A percentile compares a stretch with the other conserved stretches of the same genome.
Conservation (phyloP, 441 rosid genomes). For the Adansonia madagascariensis region DNA sequence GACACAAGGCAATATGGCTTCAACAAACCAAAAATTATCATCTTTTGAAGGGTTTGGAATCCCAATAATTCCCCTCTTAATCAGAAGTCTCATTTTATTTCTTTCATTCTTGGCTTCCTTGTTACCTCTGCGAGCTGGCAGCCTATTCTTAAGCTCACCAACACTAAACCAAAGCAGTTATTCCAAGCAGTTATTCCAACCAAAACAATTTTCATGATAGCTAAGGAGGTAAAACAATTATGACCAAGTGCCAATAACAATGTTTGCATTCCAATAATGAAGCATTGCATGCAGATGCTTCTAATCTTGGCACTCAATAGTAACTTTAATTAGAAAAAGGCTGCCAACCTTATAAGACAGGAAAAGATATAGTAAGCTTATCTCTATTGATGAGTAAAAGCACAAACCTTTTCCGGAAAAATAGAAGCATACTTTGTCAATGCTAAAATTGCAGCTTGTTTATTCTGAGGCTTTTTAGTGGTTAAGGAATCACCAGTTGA, state of each 20-base stretch:
- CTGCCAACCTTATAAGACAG: conserved; percentile 19
- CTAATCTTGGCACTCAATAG: neutral
- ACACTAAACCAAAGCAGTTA: conserved; percentile 19
- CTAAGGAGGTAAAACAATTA: conserved; percentile 10
- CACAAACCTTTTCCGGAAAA: conserved; percentile 91
- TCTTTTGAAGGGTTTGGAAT: conserved; percentile 3
- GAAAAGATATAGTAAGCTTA: conserved; percentile 3
- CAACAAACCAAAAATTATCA: conserved; percentile 2
- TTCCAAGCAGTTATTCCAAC: neutral
- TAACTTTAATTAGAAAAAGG: conserved; percentile 21
- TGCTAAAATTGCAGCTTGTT: conserved; percentile 50
- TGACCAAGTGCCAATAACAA: conserved; percentile 16
- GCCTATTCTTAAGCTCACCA: neutral
- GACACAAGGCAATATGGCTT: conserved; percentile 15
- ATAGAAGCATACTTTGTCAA: conserved; percentile 61
- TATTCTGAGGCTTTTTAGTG: conserved; percentile 49
- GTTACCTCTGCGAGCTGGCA: conserved; percentile 15
- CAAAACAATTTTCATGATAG: conserved; percentile 1
- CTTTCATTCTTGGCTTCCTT: conserved; percentile 16
- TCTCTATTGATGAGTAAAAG: conserved; percentile 15
- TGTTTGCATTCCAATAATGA: conserved; percentile 17
- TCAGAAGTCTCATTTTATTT: neutral
- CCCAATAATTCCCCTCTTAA: neutral
- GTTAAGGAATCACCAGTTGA: conserved; percentile 40
- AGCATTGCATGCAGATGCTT: neutral